Base-by-base conservation (phyloP, 2,329 filamentous ascomycete species). In the Pseudogymnoascus sp. region DNA sequence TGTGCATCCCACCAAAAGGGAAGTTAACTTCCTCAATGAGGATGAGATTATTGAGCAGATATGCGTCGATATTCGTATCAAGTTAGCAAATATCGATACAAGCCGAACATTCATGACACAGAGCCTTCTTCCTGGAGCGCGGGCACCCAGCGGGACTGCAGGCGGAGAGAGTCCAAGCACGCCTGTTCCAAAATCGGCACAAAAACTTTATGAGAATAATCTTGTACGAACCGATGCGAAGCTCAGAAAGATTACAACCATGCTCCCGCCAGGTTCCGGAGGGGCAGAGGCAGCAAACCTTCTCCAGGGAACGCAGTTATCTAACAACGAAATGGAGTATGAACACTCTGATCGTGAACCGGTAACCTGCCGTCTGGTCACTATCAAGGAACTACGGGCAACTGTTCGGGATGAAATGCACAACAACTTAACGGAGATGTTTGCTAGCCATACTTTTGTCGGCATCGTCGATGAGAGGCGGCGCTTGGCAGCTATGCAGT, bases 1-100 rank as follows among this genome's bases (percentile, higher is more conserved):
- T 69, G 89, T 99, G 0, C 94, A 99, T 74, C 94, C 94, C 0
- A 99, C 94, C 0, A 99, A 99, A 74, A 83, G 91, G 60, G 93
- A 99, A 72, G 94, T 99, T 19, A 94, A 97, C 71, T 97, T 99
- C 69, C 80, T 99, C 22, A 96, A 97, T 65, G 94, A 99, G 73
- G 94, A 99, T 66, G 94, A 99, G 69, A 96, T 99, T 52, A 89
- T 94, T 55, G 90, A 94, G 66, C 83, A 84, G 12, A 86, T 99
- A 4, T 97, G 92, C 76, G 84, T 87, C 64, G 84, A 90, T 61
- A 89, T 99, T 22, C 84, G 90, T 60, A 81, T 84, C 7, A 88
- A 88, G 67, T 82, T 99, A 3, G 89, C 91, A 9, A 87, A 88
- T 59, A 92, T 97, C 5, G 94, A 99, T 73, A 92, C 90, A 22